Conservation (phyloP, 2,329 filamentous ascomycete species). For the Metarhizium anisopliae region DNA sequence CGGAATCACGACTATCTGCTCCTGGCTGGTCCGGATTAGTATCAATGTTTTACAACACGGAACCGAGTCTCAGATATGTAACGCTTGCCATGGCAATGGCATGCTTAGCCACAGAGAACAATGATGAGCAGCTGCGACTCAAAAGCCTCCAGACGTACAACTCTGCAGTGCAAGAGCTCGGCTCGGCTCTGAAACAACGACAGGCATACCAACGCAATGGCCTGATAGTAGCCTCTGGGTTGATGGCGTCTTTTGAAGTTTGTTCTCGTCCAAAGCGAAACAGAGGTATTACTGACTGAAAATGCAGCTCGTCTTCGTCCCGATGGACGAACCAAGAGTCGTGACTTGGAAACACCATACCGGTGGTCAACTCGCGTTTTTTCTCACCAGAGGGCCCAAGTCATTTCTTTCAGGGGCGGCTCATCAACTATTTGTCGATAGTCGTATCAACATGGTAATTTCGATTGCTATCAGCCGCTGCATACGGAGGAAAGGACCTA, state of each 20-base stretch:
- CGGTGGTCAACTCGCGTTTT: neutral
- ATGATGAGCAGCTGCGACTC: neutral
- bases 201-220: neutral
- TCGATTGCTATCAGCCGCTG: neutral
- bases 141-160: neutral
- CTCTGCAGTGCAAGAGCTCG: neutral
- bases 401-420: neutral
- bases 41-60: neutral
- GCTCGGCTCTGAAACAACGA: neutral
- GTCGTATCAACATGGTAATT: neutral
- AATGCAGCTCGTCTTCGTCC: too few species aligned
- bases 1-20: neutral
- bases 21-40: neutral
- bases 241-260: neutral
- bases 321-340: neutral
- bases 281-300: neutral
- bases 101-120: neutral
- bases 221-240: neutral
- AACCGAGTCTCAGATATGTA: neutral
- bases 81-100: neutral
- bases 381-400: neutral
- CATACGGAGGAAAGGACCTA: neutral
- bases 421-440: neutral
- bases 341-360: neutral
- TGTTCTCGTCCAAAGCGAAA: neutral